A percentile compares a stretch with the other conserved stretches of the same genome.
These are phyloP conservation scores for Naematelia aurantialba DNA, from an alignment of 768 basidiomycete genomes.

Conservation along the genomic window DNA sequence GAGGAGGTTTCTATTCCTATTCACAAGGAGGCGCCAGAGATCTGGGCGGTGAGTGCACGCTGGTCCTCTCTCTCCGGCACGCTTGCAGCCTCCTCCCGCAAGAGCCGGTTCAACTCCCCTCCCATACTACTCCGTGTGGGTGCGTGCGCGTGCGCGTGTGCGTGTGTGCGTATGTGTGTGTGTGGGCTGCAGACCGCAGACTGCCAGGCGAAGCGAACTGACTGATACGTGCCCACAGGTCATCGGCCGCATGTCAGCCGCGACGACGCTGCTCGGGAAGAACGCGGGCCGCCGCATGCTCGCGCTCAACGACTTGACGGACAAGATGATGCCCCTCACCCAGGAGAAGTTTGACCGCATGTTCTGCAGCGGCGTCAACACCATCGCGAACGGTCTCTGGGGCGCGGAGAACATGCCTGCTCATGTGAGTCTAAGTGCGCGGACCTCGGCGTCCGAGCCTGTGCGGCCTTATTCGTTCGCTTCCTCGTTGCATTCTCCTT, in stretches of 20 bases:
- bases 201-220: not conserved
- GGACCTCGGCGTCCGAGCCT: not conserved
- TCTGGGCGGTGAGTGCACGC: constrained; percentile 32
- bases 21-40: constrained; percentile 37
- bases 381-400: constrained; percentile 27
- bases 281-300: constrained; percentile 44
- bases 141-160: too few relatives aligned
- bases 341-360: constrained; percentile 52
- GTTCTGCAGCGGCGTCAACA: constrained; percentile 14
- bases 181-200: too few relatives aligned
- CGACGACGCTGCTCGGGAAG: constrained; percentile 24
- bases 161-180: too few relatives aligned
- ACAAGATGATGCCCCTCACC: constrained; percentile 47
- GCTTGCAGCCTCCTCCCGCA: too few relatives aligned
- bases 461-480: not conserved
- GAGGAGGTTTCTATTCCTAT: constrained; percentile 54
- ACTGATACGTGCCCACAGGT: constrained; percentile 15
- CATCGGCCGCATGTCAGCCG: constrained; percentile 26
- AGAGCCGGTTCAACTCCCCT: too few relatives aligned
- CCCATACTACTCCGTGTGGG: too few relatives aligned
- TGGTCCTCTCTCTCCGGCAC: too few relatives aligned
- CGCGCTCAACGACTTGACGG: constrained; percentile 49
- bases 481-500: too few relatives aligned
- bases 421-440: constrained; percentile 25
- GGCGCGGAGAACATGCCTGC: constrained; percentile 24